Conservation (phyloP, 768 basidiomycete species). For the Cystofilobasidium macerans region DNA sequence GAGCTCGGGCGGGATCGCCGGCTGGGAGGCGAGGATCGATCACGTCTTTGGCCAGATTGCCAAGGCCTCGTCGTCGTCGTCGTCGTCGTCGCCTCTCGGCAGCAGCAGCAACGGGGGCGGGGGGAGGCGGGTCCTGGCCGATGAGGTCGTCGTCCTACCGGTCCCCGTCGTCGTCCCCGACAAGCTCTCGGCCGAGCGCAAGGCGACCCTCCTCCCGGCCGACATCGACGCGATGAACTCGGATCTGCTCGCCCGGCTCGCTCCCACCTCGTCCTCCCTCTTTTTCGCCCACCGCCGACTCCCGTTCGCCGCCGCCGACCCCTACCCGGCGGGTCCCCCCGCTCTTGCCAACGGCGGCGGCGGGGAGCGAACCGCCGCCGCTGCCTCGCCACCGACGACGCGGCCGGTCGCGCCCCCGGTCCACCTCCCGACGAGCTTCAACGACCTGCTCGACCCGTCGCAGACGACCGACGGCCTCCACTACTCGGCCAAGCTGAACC, state of each 20-base stretch:
- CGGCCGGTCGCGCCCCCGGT: conserved; percentile 38
- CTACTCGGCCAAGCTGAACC: conserved; percentile 53
- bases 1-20: conserved; percentile 58
- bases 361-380: too few relatives aligned
- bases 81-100: too few relatives aligned
- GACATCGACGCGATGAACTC: conserved; percentile 90
- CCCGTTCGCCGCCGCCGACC: conserved; percentile 29
- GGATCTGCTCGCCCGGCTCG: conserved; percentile 59
- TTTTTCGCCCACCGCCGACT: conserved; percentile 22
- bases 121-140: conserved; percentile 47
- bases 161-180: conserved; percentile 58
- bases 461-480: conserved; percentile 79
- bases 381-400: conserved; percentile 26
- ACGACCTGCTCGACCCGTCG: conserved; percentile 59
- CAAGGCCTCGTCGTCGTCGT: background rate
- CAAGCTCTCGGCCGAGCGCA: conserved; percentile 56
- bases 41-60: conserved; percentile 45
- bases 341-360: too few relatives aligned
- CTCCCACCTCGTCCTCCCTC: conserved; percentile 28
- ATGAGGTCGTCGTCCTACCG: conserved; percentile 65
- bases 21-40: conserved; percentile 69
- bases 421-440: conserved; percentile 66
- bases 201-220: conserved; percentile 56
- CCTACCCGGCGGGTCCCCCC: conserved; percentile 39
- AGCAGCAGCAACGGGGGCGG: background rate